Conservation (phyloP, 805 yeast species). For the Candida sanyiensis region DNA sequence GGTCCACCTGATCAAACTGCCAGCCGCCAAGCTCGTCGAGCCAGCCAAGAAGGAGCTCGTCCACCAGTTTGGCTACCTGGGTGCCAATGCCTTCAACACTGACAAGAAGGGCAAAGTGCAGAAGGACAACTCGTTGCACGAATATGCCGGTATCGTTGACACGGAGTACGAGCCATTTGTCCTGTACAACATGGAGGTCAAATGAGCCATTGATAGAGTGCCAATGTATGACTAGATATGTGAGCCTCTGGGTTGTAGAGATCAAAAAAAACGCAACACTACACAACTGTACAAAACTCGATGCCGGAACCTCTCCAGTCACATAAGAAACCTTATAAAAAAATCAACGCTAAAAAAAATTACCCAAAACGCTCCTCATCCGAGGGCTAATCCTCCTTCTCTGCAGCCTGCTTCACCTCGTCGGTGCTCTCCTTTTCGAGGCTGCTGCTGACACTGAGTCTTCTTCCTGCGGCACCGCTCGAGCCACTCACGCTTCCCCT, state of each 20-base stretch:
- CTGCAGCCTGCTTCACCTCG: conserved; percentile 1
- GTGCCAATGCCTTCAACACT: conserved; percentile 77
- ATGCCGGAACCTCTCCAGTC: no score
- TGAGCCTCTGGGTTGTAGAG: no score
- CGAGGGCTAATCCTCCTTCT: conserved; percentile 3
- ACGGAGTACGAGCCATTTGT: conserved; percentile 97
- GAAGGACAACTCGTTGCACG: conserved; percentile 64
- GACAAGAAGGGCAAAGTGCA: conserved; percentile 62
- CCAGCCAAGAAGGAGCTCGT: conserved; percentile 67
- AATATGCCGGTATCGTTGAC: conserved; percentile 89
- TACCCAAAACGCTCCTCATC: not conserved
- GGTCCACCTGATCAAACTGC: conserved; percentile 40
- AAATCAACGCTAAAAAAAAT: no score
- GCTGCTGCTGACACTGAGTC: conserved; percentile 10
- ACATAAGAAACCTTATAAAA: no score
- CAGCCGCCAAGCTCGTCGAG: conserved; percentile 37
- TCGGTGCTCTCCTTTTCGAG: conserved; percentile 9
- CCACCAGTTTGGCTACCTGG: conserved; percentile 78
- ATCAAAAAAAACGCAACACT: no score
- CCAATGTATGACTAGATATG: not conserved
- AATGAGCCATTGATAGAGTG: no score
- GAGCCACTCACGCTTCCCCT: conserved; percentile 48
- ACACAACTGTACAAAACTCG: no score
- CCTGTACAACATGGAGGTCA: conserved; percentile 52
- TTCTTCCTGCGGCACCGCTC: conserved; percentile 26